phyloP scores from a whole-genome alignment of 257 asterid species.

The Lavandula angustifolia region DNA sequence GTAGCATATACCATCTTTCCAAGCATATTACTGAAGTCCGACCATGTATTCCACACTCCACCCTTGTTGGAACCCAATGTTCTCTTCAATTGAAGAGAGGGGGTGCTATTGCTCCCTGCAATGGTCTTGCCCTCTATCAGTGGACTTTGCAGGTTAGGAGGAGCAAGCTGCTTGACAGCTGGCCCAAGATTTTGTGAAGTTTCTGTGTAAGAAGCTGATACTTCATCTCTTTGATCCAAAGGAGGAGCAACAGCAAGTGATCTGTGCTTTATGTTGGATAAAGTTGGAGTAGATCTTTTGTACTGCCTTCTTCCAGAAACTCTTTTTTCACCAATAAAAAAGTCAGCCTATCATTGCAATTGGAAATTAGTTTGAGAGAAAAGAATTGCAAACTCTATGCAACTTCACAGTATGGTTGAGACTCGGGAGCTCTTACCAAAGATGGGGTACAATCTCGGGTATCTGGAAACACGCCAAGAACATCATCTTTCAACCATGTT shows the following conservation, averaged over 20 bases:
- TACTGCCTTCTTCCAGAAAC: slow-evolving; percentile 53
- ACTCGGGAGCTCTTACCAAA: slow-evolving; percentile 51
- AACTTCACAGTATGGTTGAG: slow-evolving; percentile 18
- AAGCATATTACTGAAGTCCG: slow-evolving; percentile 43
- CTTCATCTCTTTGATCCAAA: slow-evolving; percentile 59
- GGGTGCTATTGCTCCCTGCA: slow-evolving; percentile 48
- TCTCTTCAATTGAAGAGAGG: slow-evolving; percentile 66
- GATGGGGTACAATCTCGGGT: slow-evolving; percentile 83
- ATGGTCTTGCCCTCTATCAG: slow-evolving; percentile 48
- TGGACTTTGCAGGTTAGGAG: slow-evolving; percentile 63
- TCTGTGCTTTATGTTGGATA: slow-evolving; percentile 57
- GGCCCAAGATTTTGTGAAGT: slow-evolving; percentile 66
- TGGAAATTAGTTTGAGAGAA: slow-evolving; percentile 31
- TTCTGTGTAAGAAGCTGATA: slow-evolving; percentile 43
- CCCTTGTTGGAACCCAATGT: slow-evolving; percentile 67
- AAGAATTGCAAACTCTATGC: slow-evolving; percentile 5
- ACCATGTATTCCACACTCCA: slow-evolving; percentile 64
- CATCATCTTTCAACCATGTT: slow-evolving; percentile 85
- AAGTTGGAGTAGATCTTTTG: slow-evolving; percentile 54
- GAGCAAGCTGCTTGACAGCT: slow-evolving; percentile 84
- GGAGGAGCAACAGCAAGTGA: slow-evolving; percentile 54
- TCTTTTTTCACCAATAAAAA: slow-evolving; percentile 73
- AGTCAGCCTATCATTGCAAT: slow-evolving; percentile 56
- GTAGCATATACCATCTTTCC: slow-evolving; percentile 62
- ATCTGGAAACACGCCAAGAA: slow-evolving; percentile 82